Conservation (phyloP, 1,139 yeast genomes). For the Pichiaceae sp. region DNA sequence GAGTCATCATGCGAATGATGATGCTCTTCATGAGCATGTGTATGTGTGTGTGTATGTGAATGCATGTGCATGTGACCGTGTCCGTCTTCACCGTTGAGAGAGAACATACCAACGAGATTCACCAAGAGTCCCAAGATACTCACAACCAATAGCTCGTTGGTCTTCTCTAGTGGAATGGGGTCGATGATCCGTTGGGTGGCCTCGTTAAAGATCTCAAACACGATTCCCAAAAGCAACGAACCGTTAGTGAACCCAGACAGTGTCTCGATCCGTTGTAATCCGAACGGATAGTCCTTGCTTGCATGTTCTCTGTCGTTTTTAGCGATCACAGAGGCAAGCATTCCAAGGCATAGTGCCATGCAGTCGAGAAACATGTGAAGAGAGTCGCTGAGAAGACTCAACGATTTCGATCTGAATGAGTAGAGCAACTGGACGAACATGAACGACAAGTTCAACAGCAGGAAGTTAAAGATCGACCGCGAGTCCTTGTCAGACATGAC, state of each 20-base stretch:
- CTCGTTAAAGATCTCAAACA: constrained; percentile 80
- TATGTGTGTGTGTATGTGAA: constrained; percentile 29
- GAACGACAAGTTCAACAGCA: constrained; percentile 77
- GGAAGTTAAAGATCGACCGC: constrained; percentile 78
- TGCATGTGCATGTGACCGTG: constrained; percentile 25
- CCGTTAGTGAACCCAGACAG: constrained; percentile 95
- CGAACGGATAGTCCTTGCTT: constrained; percentile 74
- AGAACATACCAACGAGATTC: constrained; percentile 86
- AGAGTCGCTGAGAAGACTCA: constrained; percentile 87
- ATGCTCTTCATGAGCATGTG: constrained; percentile 21
- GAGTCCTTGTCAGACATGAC: constrained; percentile 64
- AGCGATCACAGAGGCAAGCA: constrained; percentile 68
- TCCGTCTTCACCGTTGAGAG: constrained; percentile 59
- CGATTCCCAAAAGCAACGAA: constrained; percentile 76
- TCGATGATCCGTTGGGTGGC: constrained; percentile 72
- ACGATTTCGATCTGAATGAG: constrained; percentile 84
- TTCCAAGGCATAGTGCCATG: constrained; percentile 78
- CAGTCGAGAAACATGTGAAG: constrained; percentile 96
- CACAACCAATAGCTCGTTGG: constrained; percentile 81
- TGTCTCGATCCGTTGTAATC: constrained; percentile 77
- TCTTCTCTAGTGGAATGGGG: constrained; percentile 72
- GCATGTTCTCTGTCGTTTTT: constrained; percentile 32
- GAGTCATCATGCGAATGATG: constrained; percentile 10
- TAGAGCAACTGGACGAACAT: constrained; percentile 91
- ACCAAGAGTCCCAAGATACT: constrained; percentile 79